These are phyloP conservation scores for Cyclocybe cylindracea DNA, from an alignment of 768 basidiomycete genomes.

Conservation along the genomic window DNA sequence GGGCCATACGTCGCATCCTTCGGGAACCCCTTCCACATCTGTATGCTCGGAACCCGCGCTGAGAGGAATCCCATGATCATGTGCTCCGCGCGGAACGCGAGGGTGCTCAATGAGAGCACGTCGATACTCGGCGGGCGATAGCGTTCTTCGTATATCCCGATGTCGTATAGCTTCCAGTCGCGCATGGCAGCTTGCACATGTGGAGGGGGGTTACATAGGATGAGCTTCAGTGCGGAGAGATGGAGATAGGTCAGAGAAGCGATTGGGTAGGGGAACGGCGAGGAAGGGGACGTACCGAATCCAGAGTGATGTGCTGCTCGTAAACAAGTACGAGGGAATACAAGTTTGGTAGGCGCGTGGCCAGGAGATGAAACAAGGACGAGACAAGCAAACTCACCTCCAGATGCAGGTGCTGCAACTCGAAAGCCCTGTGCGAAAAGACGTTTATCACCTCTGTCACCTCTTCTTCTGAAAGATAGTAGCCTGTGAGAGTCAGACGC, in stretches of 20 bases:
- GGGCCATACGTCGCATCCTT: neutral
- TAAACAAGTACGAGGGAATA: slow-evolving; percentile 22
- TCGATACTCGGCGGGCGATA: slow-evolving; percentile 4
- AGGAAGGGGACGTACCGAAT: neutral
- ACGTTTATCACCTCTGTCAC: slow-evolving; percentile 19
- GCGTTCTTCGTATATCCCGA: slow-evolving; percentile 5
- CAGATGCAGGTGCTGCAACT: slow-evolving; percentile 22
- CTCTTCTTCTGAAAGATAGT: slow-evolving; percentile 22
- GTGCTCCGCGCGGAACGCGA: neutral
- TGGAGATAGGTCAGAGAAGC: neutral
- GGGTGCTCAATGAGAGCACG: neutral
- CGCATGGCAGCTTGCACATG: neutral
- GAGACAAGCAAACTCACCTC: slow-evolving; percentile 19
- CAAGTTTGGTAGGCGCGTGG: slow-evolving; percentile 20
- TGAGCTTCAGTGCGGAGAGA: neutral
- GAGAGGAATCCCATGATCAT: slow-evolving; percentile 1
- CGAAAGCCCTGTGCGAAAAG: slow-evolving; percentile 21
- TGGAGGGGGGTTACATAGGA: too few relatives aligned
- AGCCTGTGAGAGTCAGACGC: slow-evolving; percentile 22
- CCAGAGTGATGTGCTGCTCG: neutral
- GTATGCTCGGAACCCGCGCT: slow-evolving; percentile 1
- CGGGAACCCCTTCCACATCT: neutral
- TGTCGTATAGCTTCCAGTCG: slow-evolving; percentile 8
- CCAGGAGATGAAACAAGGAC: slow-evolving; percentile 19
- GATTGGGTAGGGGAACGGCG: neutral